Conservation (phyloP, 768 basidiomycete genomes). For the Termitomyces sp. region DNA sequence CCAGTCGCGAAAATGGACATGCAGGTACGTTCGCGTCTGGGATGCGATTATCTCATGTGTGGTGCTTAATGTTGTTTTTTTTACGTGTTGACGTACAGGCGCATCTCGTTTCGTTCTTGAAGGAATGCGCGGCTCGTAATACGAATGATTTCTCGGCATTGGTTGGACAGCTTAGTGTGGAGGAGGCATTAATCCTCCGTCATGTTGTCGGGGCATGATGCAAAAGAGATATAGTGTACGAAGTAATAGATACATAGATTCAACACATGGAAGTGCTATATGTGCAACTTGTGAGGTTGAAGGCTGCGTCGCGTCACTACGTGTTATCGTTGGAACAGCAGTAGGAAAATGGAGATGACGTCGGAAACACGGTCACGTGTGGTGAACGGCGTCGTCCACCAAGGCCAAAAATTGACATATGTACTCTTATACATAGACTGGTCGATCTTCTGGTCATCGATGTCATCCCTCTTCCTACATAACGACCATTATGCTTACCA, state of each 20-base stretch:
- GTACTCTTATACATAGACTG: too few relatives aligned
- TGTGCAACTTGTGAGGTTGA: background rate
- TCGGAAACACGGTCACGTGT: too few relatives aligned
- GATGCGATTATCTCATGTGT: background rate
- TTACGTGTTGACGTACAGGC: too few relatives aligned
- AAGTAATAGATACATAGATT: background rate
- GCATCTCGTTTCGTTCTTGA: conserved; percentile 66
- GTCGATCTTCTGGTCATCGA: too few relatives aligned
- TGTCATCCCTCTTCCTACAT: too few relatives aligned
- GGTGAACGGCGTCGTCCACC: too few relatives aligned
- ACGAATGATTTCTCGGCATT: conserved; percentile 55
- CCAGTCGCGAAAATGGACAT: conserved; percentile 86
- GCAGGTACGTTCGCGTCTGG: conserved; percentile 31
- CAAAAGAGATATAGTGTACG: background rate
- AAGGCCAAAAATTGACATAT: too few relatives aligned
- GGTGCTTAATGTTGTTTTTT: background rate
- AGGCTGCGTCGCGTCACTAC: background rate
- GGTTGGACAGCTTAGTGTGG: conserved; percentile 60
- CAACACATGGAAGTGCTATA: background rate
- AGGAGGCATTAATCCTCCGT: conserved; percentile 66
- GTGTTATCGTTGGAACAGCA: too few relatives aligned
- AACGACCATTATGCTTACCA: too few relatives aligned
- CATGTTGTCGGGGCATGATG: conserved; percentile 29
- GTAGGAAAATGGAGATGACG: too few relatives aligned
- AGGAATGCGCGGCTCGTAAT: conserved; percentile 60